Percentiles rank a stretch among this genome's conserved stretches.
These are phyloP conservation scores for Pyronema domesticum DNA, from an alignment of 495 filamentous ascomycete genomes.

Conservation along the genomic window DNA sequence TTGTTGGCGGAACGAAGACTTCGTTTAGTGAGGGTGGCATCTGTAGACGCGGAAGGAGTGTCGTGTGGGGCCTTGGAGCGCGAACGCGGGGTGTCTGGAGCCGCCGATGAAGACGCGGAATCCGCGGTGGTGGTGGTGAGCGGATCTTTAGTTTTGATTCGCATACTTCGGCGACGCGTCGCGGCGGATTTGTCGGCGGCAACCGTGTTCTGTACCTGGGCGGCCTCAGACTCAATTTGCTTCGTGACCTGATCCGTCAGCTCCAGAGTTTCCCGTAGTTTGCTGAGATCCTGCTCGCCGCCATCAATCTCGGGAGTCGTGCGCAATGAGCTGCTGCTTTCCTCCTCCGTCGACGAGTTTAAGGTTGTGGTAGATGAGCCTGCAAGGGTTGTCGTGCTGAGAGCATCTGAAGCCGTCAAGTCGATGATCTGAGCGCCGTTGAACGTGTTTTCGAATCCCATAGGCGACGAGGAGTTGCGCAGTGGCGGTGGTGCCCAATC, in stretches of 20 bases:
- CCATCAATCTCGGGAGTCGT: conserved; percentile 1
- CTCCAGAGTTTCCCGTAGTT: not conserved
- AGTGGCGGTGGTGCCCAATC: not conserved
- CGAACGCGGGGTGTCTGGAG: not conserved
- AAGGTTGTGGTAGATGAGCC: not conserved
- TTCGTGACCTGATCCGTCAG: conserved; percentile 1
- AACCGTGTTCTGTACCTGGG: not conserved
- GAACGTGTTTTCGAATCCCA: not conserved
- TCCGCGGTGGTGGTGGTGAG: not conserved
- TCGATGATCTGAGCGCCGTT: not conserved
- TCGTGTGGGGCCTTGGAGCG: not conserved
- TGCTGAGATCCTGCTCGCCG: not conserved
- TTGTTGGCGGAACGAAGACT: not conserved
- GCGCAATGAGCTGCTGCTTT: not conserved
- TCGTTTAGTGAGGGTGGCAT: not conserved
- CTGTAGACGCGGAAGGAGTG: not conserved
- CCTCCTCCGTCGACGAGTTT: not conserved
- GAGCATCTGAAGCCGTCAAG: conserved; percentile 1
- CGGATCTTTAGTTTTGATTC: not conserved
- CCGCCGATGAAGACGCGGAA: not conserved
- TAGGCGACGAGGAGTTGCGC: not conserved
- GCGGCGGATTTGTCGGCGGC: not conserved
- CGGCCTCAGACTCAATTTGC: conserved; percentile 1
- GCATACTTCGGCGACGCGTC: conserved; percentile 3
- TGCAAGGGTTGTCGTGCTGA: conserved; percentile 4